Evolutionary conservation across 2,329 filamentous ascomycete genomes (phyloP).

Genomic region (Paecilomyces variotii): DNA sequence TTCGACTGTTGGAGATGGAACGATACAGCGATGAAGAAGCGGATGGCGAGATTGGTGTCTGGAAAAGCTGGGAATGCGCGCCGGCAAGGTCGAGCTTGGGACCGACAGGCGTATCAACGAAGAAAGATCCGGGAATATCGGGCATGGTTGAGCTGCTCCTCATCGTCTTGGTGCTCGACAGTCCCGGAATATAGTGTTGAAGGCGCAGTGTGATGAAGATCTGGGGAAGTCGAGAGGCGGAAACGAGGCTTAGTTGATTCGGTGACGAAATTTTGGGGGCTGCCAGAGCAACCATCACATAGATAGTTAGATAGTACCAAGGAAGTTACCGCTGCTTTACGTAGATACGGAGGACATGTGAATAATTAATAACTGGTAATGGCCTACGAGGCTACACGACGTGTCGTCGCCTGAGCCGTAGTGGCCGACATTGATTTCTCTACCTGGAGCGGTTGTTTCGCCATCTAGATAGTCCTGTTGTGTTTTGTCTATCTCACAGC

Average conservation of each 20-base stretch:
- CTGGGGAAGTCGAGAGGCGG: not conserved
- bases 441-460: slow-evolving; percentile 2
- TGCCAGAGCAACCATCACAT: not conserved
- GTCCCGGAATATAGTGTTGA: not conserved
- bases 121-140: slow-evolving; percentile 15
- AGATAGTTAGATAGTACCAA: no score
- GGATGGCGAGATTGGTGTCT: slow-evolving; percentile 25
- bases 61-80: slow-evolving; percentile 30
- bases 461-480: not conserved
- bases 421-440: not conserved
- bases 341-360: not conserved
- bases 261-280: not conserved
- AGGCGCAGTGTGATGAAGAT: not conserved
- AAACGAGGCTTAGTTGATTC: not conserved
- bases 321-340: not conserved
- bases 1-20: slow-evolving; percentile 18
- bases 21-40: slow-evolving; percentile 30
- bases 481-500: slow-evolving; percentile 18
- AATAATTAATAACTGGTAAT: not conserved
- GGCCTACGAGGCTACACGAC: not conserved
- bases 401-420: not conserved
- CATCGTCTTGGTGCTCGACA: not conserved
- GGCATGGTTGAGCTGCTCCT: not conserved
- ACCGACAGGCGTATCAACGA: slow-evolving; percentile 27
- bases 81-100: slow-evolving; percentile 32